phyloP scores from a whole-genome alignment of 1,284 basidiomycete genomes.

The Ustilago crameri region DNA sequence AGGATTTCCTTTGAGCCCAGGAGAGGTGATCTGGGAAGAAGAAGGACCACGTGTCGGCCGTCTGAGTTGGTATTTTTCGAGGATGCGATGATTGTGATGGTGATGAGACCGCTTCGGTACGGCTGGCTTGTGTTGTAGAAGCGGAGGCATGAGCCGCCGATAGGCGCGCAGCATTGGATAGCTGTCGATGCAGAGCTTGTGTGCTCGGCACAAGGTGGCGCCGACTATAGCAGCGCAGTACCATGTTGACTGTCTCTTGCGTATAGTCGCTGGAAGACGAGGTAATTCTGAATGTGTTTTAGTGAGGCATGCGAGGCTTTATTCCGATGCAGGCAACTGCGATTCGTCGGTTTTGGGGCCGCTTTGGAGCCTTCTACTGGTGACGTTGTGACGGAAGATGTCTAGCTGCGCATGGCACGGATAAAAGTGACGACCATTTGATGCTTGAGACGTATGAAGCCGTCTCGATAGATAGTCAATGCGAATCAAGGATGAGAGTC shows the following conservation, averaged over 20 bases:
- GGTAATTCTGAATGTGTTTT: background rate
- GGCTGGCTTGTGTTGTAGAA: background rate
- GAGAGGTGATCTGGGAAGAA: slow-evolving; percentile 41
- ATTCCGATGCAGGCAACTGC: background rate
- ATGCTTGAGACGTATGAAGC: too few species aligned
- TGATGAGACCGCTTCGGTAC: background rate
- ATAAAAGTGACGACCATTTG: too few species aligned
- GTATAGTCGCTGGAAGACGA: background rate
- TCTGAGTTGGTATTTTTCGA: background rate
- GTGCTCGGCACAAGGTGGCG: slow-evolving; percentile 33
- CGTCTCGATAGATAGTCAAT: too few species aligned
- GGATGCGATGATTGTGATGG: background rate
- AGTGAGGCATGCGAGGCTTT: background rate
- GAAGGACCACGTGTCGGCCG: slow-evolving; percentile 36
- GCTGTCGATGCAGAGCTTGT: slow-evolving; percentile 11
- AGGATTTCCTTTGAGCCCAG: slow-evolving; percentile 10
- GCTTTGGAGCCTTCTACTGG: too few species aligned
- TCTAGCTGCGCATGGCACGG: too few species aligned
- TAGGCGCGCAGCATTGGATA: background rate
- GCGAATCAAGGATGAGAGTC: background rate
- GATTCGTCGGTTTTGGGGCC: too few species aligned
- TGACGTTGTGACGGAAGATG: too few species aligned
- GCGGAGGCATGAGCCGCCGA: slow-evolving; percentile 1
- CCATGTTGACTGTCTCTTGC: slow-evolving; percentile 18
- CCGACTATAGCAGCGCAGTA: slow-evolving; percentile 42